Base-by-base conservation (phyloP, 106 monocot genomes). In the Allium cepa region DNA sequence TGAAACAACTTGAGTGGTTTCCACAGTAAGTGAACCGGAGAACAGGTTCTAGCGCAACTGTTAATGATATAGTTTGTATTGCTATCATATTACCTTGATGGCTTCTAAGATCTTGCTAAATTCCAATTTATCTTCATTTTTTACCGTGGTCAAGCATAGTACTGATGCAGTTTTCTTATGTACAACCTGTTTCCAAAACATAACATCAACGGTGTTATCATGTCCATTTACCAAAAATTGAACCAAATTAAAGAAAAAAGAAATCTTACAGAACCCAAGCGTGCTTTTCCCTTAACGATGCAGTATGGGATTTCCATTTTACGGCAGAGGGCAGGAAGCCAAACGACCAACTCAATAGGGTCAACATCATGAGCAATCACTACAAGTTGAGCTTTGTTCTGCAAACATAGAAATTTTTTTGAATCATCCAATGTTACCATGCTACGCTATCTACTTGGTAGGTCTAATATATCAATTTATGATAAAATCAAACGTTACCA, bases 351-450 rank as follows among this genome's bases (percentile, higher is more conserved):
- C 79, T 93, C 93, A 14, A 93, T 89, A 2, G 93, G 93, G 66
- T 93, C 89, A 11, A 93, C 93, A 78, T 93, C 93, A 74, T 93
- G 93, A 64, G 89, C 93, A 67, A 89, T 93, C 16, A 93, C 93
- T 14, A 93, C 93, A 28, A 93, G 56, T 49, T 93, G 93, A 11
- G 93, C 93, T 76, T 93, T 93, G 77, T 84, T 93, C 93, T 93
- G 66, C 26, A 66, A 27, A 51, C 22, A 22, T 22, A 22, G 22
- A 36, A 36, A 36, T 4, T 36, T 36, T 4, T 36, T 36, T 36
- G 36, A 5, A 36, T 36, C 1, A 36, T 36, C 36, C 1, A 36
- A 5, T 36, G 36, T 36, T 36, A 36, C 36, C 36, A 36, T 36
- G 36, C 36, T 36, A 36, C 0, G 36, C 36, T 36, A 36, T 5